Base-by-base conservation (phyloP, 768 basidiomycete species). In the Leucogyrophana mollusca region DNA sequence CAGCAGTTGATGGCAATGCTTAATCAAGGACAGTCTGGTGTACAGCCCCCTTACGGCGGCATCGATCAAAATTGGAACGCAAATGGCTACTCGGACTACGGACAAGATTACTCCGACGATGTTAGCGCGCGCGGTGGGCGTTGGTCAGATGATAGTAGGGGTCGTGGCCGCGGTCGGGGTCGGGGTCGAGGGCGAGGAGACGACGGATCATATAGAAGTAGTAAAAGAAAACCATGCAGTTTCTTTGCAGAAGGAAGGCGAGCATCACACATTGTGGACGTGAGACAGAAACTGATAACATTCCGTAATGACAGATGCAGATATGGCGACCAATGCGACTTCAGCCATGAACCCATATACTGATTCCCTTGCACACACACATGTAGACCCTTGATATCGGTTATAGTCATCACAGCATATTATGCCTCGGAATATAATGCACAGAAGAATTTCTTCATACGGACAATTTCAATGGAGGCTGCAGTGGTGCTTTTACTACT, bases 161-260 rank as follows among this genome's bases (percentile, higher is more conserved):
- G 77, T n/a, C 64, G 76, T 40, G 74, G 73, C 36, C 72, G 82
- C 43, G 77, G 77, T 35, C 71, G 82, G 41, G 80, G 86, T 30
- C 70, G 82, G 44, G 81, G 83, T 46, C 68, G 84, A 40, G 78
- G 80, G 49, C 61, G 68, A 45, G 74, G 73, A 48, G 78, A 75
- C 33, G 78, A 78, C 35, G 78, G 76, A 50, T 82, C 79, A 54
- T 80, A 74, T 85, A 86, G 78, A 84, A 77, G 78, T 69, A 87
- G 73, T 80, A 89, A 83, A 82, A 81, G 84, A 83, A 83, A 80
- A 83, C 83, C 85, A 71, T 91, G 89, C 86, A 85, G 76, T 78
- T 91, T 90, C 76, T 90, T 83, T 80, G 80, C 80, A 73, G 78
- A 82, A 80, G 89, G 88, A 88, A 90, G 88, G 89, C 86, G 83